Evolutionary conservation across 768 basidiomycete species (phyloP).

Genomic region (Hericium alpestre): DNA sequence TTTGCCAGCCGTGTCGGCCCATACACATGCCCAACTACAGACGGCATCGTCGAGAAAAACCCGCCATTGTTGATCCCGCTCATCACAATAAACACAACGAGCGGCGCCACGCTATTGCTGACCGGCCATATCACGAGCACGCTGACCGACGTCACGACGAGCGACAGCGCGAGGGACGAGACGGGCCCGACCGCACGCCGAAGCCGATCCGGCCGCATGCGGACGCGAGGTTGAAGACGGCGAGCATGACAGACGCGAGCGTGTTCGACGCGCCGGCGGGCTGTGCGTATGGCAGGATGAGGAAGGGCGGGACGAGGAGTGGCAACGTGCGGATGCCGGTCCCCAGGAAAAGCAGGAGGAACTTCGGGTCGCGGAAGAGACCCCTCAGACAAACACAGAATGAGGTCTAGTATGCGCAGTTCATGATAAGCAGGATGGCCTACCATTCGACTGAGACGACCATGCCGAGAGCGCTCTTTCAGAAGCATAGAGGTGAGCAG

Average conservation of each 20-base stretch:
- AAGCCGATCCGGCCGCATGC: slow-evolving; percentile 21
- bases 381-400: slow-evolving; percentile 11
- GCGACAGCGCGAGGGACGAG: slow-evolving; percentile 17
- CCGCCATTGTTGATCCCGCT: slow-evolving; percentile 9
- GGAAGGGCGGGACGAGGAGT: slow-evolving; percentile 17
- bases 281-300: slow-evolving; percentile 25
- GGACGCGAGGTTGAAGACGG: slow-evolving; percentile 23
- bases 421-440: not conserved
- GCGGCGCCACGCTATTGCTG: slow-evolving; percentile 13
- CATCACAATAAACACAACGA: slow-evolving; percentile 17
- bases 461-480: slow-evolving; percentile 14
- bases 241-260: slow-evolving; percentile 20
- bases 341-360: slow-evolving; percentile 12
- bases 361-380: slow-evolving; percentile 21
- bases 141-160: slow-evolving; percentile 20
- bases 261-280: slow-evolving; percentile 17
- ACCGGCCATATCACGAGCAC: slow-evolving; percentile 17
- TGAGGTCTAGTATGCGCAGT: not conserved
- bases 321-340: not conserved
- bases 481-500: slow-evolving; percentile 21
- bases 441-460: slow-evolving; percentile 18
- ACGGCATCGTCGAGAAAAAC: slow-evolving; percentile 24
- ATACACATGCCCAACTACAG: slow-evolving; percentile 20
- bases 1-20: slow-evolving; percentile 16
- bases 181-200: slow-evolving; percentile 21